Base-by-base conservation (phyloP, 371 early-diverging fungal genomes). In the Rhizopus delemar region DNA sequence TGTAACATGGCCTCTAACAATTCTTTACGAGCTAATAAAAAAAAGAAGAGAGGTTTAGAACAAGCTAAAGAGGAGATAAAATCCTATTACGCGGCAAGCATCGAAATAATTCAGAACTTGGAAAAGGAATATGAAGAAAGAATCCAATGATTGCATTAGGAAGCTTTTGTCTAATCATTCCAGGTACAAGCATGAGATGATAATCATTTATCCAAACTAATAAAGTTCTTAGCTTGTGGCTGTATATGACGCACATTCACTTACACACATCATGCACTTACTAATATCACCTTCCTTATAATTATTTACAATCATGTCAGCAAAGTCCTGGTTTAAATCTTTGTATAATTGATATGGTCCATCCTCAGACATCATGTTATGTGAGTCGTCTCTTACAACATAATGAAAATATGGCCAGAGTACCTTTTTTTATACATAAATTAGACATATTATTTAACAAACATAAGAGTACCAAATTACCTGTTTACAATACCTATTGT, bases 171-270 rank as follows among this genome's bases (percentile, higher is more conserved):
- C 95, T 84, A 32, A 99, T 60, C 84, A 97, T 84, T 49, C 84
- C 83, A 15, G 99, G 99, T 7, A 98, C 83, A 41, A 98, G 77
- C 87, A 98, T 88, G 55, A 99, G 74, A 68, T 98, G 98, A 71
- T 99, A 99, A 80, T 99, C 99, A 69, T 99, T 95, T 49, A 98
- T 85, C 98, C 98, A 99, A 38, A 99, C 90, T 87, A 83, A 59
- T 61, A 16, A 45, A 33, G 36, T 9, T 48, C 15, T 62, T 51
- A 53, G 35, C 51, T 16, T 13, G 29, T 38, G 46, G 29, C 28
- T 31, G 48, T 36, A 39, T 41, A 15, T 7, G 15, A 32, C 9
- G n/a, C 43, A 54, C 34, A 48, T 31, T 5, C 13, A 38, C 12
- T 38, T 15, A 32, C 13, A 38, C 4, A 41, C 22, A 9, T 43